Percentiles rank a stretch among this genome's conserved stretches.
These are phyloP conservation scores for Aspergillus latus DNA, from an alignment of 2,329 filamentous ascomycete genomes.

Conservation along the genomic window DNA sequence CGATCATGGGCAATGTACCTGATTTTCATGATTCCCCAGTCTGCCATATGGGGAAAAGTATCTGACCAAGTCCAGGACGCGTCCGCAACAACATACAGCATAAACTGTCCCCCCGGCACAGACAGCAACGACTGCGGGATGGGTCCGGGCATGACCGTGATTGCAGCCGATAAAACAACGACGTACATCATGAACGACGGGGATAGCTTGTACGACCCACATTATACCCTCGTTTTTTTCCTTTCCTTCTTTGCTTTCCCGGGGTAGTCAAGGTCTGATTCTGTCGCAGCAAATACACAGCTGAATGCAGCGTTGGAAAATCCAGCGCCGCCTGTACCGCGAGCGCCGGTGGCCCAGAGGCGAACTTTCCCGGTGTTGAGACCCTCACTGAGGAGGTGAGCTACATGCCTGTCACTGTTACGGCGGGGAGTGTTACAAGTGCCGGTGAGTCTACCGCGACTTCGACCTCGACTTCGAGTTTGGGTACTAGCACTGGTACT, in stretches of 20 bases:
- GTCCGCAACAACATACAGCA: conserved; percentile 28
- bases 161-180: conserved; percentile 11
- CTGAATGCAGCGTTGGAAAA: conserved; percentile 21
- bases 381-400: conserved; percentile 16
- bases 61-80: conserved; percentile 18
- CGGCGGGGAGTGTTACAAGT: conserved; percentile 15
- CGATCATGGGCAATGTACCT: conserved; percentile 26
- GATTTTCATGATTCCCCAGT: background rate
- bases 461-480: background rate
- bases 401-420: conserved; percentile 25
- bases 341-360: conserved; percentile 14
- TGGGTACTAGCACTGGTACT: background rate
- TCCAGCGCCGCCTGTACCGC: conserved; percentile 21
- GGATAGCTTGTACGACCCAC: conserved; percentile 12
- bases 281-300: conserved; percentile 15
- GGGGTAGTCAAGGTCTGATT: background rate
- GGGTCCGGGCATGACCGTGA: conserved; percentile 27
- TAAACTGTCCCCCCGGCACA: conserved; percentile 26
- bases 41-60: background rate
- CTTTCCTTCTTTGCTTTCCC: background rate
- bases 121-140: conserved; percentile 27
- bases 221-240: background rate
- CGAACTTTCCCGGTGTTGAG: conserved; percentile 19
- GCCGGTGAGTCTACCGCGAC: background rate
- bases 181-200: conserved; percentile 14